Base-by-base conservation (phyloP, 2,329 filamentous ascomycete species). In the Cladosporium sp. region DNA sequence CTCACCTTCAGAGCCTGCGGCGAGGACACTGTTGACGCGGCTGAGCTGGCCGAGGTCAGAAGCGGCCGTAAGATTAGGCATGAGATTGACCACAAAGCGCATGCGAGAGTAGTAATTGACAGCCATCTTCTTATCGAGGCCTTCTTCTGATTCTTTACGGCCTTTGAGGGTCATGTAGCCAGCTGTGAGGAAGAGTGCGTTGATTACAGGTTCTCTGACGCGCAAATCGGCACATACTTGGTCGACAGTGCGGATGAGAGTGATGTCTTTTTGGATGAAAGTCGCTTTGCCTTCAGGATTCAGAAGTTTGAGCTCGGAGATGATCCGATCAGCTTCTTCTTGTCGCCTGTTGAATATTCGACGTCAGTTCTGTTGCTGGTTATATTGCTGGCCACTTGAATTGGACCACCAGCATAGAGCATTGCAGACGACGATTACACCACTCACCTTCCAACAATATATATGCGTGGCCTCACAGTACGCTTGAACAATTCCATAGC, bases 51-150 rank as follows among this genome's bases (percentile, higher is more conserved):
- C 59, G 3, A 62, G 63, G 5, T 72, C 61, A 0, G 74, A 64
- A 0, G 82, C 76, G n/a, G 66, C 67, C 11, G 74, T 72, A 2
- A 88, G 74, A 0, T 80, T 40, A 3, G 85, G 84, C 8, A 86
- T 78, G 0, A 88, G 77, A 56, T 85, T 84, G 45, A 76, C 59
- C 12, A 81, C 75, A 65, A 86, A 82, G 39, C 82, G 82, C 62
- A 81, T 77, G 19, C 84, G 84, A 4, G 80, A 76, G 70, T 87
- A 86, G 70, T 81, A 82, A 19, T 75, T 74, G 15, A 87, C 74
- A 7, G 79, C 75, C 22, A 78, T 75, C 34, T 79, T 75, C 28
- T 77, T 74, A 54, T 83, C 77, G 1, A 88, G 73, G 2, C 82
- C 82, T 69, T 88, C 85, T 0, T 72, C 54, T 0, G 83, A 85